Evolutionary conservation across 2,329 filamentous ascomycete genomes (phyloP).

Genomic region (Colletotrichum destructivum): DNA sequence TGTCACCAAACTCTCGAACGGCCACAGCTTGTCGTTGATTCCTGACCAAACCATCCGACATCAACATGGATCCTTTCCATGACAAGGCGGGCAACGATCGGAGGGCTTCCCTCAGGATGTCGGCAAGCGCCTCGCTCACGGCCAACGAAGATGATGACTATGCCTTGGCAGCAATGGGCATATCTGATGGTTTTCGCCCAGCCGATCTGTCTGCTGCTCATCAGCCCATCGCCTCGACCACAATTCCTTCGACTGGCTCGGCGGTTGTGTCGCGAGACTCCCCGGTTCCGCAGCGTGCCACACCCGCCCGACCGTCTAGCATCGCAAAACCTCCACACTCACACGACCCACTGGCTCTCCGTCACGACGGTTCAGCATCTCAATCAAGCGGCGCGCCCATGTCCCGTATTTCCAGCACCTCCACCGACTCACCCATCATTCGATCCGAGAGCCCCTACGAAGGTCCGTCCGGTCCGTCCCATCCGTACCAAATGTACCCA

Average conservation of each 20-base stretch:
- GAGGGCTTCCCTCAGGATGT: slow-evolving; percentile 59
- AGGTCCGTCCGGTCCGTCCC: slow-evolving; percentile 81
- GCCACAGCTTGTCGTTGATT: slow-evolving; percentile 30
- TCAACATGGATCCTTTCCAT: slow-evolving; percentile 59
- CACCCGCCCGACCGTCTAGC: slow-evolving; percentile 65
- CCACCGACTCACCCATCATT: slow-evolving; percentile 56
- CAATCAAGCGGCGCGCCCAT: slow-evolving; percentile 22
- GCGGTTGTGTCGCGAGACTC: slow-evolving; percentile 36
- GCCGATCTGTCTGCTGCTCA: slow-evolving; percentile 46
- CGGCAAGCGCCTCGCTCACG: slow-evolving; percentile 51
- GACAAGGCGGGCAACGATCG: slow-evolving; percentile 58
- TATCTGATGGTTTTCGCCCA: slow-evolving; percentile 69
- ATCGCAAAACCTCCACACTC: slow-evolving; percentile 67
- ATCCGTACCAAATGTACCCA: slow-evolving; percentile 88
- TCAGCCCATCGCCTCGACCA: slow-evolving; percentile 46
- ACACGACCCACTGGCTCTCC: slow-evolving; percentile 66
- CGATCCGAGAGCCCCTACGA: slow-evolving; percentile 76
- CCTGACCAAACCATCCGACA: slow-evolving; percentile 22
- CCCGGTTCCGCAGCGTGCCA: slow-evolving; percentile 41
- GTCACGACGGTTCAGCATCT: slow-evolving; percentile 63
- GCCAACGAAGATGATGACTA: slow-evolving; percentile 63
- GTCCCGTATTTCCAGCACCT: slow-evolving; percentile 49
- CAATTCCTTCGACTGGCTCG: slow-evolving; percentile 44
- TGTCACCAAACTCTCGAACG: slow-evolving; percentile 9
- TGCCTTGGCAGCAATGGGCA: slow-evolving; percentile 64